Evolutionary conservation across 73 alveolate species (phyloP), one percentile per base, ranked within the genome.

Genomic region (Blepharisma japonicum): DNA sequence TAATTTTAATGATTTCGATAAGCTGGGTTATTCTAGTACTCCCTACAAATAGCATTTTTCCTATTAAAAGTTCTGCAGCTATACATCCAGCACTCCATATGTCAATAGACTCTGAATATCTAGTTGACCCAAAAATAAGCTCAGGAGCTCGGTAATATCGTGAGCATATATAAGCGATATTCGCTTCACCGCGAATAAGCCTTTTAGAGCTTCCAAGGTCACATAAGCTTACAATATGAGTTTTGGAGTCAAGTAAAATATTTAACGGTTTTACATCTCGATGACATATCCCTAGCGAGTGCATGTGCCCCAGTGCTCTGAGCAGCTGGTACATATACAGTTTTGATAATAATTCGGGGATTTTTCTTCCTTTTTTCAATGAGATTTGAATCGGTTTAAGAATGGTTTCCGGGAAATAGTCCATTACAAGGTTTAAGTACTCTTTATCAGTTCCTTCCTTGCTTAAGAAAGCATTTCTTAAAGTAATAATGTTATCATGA

Each of bases 221-320:
- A 55, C 97, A 91, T 48, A 87, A 55, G 56, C 90, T 79, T 38
- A 92, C 77, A 61, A 81, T 72, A 61, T 92, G 95, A 5, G 92
- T 83, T 71, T 68, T 82, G 47, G 92, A 90, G 71, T 92, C 91
- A 18, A 97, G 88, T 70, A 97, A 90, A 9, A 97, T 95, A 79
- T 97, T 97, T 14, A 98, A 98, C n/a, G 99, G 99, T 82, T 97
- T 95, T 71, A 97, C 79, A 90, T 97, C 99, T 25, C 98, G 50
- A 84, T 95, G 99, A 95, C 94, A 91, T 27, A 96, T 89, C 45
- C 99, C 89, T 70, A 83, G 90, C 66, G 83, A 91, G 71, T 93
- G 97, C 98, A 96, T 94, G 79, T 96, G 98, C 48, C 86, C 81
- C 3, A 96, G 61, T 6, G 98, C 99, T 20, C 89, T 72, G 3